Percentiles rank a stretch among this genome's conserved stretches.
These are phyloP conservation scores for Lepidopterella palustris DNA, from an alignment of 495 filamentous ascomycete species.

Conservation along the genomic window DNA sequence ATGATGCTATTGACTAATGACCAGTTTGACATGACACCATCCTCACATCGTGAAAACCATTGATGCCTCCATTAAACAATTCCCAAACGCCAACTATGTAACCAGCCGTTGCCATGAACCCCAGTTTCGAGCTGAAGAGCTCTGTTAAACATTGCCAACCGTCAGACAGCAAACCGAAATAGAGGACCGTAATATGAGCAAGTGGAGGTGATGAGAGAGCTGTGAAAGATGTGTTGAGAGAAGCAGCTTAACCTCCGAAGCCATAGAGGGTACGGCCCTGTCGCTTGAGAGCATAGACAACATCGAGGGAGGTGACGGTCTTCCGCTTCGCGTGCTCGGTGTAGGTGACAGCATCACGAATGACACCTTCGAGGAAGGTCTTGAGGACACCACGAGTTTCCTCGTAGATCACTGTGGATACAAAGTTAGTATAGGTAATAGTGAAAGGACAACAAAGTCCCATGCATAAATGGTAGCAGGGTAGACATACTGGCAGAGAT, in stretches of 20 bases:
- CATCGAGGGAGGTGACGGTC: slow-evolving; percentile 92
- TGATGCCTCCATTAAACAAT: neutral
- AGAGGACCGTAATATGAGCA: neutral
- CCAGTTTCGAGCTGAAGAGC: too few species aligned
- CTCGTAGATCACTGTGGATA: slow-evolving; percentile 55
- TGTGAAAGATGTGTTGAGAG: neutral
- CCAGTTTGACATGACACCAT: neutral
- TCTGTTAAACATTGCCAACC: neutral
- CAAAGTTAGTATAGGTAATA: slow-evolving; percentile 7
- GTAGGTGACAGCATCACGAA: slow-evolving; percentile 95
- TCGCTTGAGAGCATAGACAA: slow-evolving; percentile 92
- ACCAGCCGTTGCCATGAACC: neutral
- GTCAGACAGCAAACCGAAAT: neutral
- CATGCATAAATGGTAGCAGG: slow-evolving; percentile 1
- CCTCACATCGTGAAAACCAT: neutral
- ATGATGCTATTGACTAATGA: neutral
- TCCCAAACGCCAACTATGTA: neutral
- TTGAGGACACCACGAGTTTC: slow-evolving; percentile 64
- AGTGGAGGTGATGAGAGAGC: neutral
- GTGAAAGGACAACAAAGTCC: neutral
- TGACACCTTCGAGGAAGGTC: slow-evolving; percentile 60
- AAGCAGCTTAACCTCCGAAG: slow-evolving; percentile 76
- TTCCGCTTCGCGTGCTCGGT: slow-evolving; percentile 97
- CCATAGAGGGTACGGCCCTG: slow-evolving; percentile 94
- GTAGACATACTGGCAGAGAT: slow-evolving; percentile 49